Base-by-base conservation (phyloP, 345 rosid species). In the Xanthoceras sorbifolium region DNA sequence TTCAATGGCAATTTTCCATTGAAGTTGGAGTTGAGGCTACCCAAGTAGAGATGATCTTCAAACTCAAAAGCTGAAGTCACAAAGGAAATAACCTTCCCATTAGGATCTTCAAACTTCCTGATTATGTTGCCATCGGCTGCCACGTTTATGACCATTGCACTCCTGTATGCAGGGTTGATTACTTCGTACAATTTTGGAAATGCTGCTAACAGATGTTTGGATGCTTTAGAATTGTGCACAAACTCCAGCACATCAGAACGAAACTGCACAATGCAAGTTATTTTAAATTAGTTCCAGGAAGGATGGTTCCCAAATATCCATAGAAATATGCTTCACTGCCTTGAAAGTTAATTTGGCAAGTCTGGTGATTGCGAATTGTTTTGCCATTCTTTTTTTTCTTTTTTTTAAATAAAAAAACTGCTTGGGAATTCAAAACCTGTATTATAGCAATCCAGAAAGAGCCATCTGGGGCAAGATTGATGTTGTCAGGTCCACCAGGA, bases 401-500 rank as follows among this genome's bases (percentile, higher is more conserved):
- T n/a, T 29, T n/a, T n/a, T n/a, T n/a, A n/a, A n/a, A n/a, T n/a
- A n/a, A n/a, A n/a, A n/a, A 69, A 22, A 34, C 14, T 15, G 18
- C 25, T 1, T 69, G 26, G 1, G 22, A 46, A 26, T 70, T 20
- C 11, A 9, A 36, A 2, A 84, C 89, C 83, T 82, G 84, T 4
- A 82, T 0, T 60, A 88, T 6, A 9, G 82, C 86, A 0, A 90
- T 85, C 91, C 87, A 90, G 80, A 86, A 90, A 22, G 91, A 81
- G n/a, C 90, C 90, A 29, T 88, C 90, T 0, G 89, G 90, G 17
- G 90, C 89, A 20, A 88, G 83, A 67, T 81, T 78, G 71, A 90
- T 85, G 80, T 90, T 90, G 59, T 90, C 88, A 15, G 91, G 90
- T 59, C 74, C 88, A 1, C 81, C 86, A 0, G 89, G 90, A 59